Percentiles rank a stretch among this genome's conserved stretches.
phyloP scores from a whole-genome alignment of 257 asterid genomes.

The Linaria vulgaris region DNA sequence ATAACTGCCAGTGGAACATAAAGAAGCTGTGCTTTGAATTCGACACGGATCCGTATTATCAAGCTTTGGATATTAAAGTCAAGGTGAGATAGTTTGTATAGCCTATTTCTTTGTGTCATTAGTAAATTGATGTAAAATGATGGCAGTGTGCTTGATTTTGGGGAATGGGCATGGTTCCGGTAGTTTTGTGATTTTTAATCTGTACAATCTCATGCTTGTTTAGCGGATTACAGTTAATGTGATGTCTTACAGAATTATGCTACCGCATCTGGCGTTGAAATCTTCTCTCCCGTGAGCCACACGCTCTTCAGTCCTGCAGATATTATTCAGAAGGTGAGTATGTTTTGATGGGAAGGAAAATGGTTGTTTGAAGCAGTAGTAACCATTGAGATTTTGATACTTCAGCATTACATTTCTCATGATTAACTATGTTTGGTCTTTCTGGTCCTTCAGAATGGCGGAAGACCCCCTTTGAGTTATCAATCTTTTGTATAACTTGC shows the following conservation, averaged over 20 bases:
- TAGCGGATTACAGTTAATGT: slow-evolving; percentile 4
- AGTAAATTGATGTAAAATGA: background rate
- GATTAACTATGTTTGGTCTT: slow-evolving; percentile 3
- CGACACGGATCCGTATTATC: slow-evolving; percentile 91
- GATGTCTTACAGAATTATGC: slow-evolving; percentile 56
- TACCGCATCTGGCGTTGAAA: slow-evolving; percentile 56
- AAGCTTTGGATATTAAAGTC: slow-evolving; percentile 60
- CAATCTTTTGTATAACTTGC: slow-evolving; percentile 88
- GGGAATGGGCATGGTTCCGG: background rate
- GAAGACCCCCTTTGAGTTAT: slow-evolving; percentile 80
- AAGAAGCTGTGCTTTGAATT: slow-evolving; percentile 84
- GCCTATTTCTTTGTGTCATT: background rate
- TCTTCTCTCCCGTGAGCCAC: slow-evolving; percentile 88
- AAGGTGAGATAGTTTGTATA: slow-evolving; percentile 41
- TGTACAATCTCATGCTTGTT: background rate
- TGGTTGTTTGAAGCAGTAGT: background rate
- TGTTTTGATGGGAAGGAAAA: background rate
- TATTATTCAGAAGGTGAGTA: slow-evolving; percentile 64
- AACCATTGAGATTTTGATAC: background rate
- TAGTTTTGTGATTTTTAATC: slow-evolving; percentile 10
- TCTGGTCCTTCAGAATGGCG: slow-evolving; percentile 64
- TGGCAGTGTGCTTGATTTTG: slow-evolving; percentile 3
- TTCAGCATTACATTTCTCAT: background rate
- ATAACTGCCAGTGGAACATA: slow-evolving; percentile 69
- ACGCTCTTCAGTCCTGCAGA: slow-evolving; percentile 88